These are phyloP conservation scores for Vigna mungo DNA, from an alignment of 306 rosid genomes.

Conservation along the genomic window DNA sequence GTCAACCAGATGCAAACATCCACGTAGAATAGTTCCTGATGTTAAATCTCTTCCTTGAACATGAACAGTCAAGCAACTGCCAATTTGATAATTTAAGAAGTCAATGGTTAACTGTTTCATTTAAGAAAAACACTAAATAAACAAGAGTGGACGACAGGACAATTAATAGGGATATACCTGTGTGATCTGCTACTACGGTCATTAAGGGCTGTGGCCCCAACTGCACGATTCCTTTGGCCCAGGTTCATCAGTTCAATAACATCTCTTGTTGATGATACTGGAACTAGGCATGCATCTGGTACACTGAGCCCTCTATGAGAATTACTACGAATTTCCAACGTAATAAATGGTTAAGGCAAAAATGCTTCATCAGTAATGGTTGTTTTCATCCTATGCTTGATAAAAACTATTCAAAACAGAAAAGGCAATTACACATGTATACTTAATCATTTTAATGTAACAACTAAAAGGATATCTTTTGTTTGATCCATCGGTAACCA, in stretches of 20 bases:
- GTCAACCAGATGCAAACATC: conserved; percentile 98
- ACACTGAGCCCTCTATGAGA: conserved; percentile 88
- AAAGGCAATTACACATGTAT: not conserved
- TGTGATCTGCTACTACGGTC: conserved; percentile 99
- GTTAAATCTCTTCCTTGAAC: conserved; percentile 98
- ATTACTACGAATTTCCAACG: conserved; percentile 91
- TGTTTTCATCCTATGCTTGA: conserved; percentile 27
- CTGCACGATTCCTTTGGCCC: conserved; percentile 90
- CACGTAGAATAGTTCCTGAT: conserved; percentile 74
- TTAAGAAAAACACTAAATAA: conserved; percentile 8
- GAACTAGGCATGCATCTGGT: conserved; percentile 84
- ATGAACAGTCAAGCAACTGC: conserved; percentile 97
- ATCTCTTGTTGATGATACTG: conserved; percentile 80
- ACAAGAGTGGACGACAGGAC: conserved; percentile 7
- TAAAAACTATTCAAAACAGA: not conserved
- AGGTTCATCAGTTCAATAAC: conserved; percentile 93
- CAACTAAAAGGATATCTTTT: conserved; percentile 87
- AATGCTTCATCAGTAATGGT: conserved; percentile 25
- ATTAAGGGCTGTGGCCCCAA: conserved; percentile 95
- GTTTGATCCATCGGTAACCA: conserved; percentile 84
- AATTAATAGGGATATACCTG: conserved; percentile 57
- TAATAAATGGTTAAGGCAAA: conserved; percentile 59
- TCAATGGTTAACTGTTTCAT: conserved; percentile 37
- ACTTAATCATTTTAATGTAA: conserved; percentile 26
- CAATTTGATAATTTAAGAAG: conserved; percentile 47